Percentiles rank a stretch among this genome's conserved stretches.
phyloP scores from a whole-genome alignment of 305 asterid species.

The Fraxinus angustifolia region DNA sequence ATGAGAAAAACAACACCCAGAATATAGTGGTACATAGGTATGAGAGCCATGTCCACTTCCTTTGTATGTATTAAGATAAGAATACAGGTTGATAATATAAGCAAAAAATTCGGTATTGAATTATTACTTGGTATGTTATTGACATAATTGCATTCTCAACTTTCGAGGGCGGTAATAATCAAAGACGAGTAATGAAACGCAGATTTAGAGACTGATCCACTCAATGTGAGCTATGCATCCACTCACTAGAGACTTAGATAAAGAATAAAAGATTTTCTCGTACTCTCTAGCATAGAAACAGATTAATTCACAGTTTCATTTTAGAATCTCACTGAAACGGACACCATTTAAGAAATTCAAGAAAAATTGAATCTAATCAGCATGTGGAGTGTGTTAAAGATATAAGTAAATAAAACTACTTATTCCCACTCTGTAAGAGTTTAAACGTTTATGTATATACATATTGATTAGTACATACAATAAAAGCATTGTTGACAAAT shows the following conservation, averaged over 20 bases:
- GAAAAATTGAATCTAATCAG: neutral
- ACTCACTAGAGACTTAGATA: too few species aligned
- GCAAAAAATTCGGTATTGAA: neutral
- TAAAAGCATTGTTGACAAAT: neutral
- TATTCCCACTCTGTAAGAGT: neutral
- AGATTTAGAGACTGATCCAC: too few species aligned
- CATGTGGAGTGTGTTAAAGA: neutral
- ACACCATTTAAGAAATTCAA: neutral
- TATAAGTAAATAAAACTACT: too few species aligned
- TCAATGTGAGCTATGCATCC: too few species aligned
- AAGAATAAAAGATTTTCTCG: neutral
- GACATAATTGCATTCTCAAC: too few species aligned
- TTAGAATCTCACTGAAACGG: neutral
- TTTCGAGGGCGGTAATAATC: too few species aligned
- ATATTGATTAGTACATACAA: neutral
- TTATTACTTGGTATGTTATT: neutral
- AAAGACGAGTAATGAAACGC: too few species aligned
- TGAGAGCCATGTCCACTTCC: conserved; percentile 24
- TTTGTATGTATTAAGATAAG: conserved; percentile 40
- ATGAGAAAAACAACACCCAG: too few species aligned
- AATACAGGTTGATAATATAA: conserved; percentile 35
- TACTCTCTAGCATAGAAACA: neutral
- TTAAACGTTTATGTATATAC: neutral
- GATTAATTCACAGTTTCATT: neutral
- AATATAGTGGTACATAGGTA: too few species aligned